Base-by-base conservation (phyloP, 495 filamentous ascomycete genomes). In the Pseudomonodictys pantanalensis region DNA sequence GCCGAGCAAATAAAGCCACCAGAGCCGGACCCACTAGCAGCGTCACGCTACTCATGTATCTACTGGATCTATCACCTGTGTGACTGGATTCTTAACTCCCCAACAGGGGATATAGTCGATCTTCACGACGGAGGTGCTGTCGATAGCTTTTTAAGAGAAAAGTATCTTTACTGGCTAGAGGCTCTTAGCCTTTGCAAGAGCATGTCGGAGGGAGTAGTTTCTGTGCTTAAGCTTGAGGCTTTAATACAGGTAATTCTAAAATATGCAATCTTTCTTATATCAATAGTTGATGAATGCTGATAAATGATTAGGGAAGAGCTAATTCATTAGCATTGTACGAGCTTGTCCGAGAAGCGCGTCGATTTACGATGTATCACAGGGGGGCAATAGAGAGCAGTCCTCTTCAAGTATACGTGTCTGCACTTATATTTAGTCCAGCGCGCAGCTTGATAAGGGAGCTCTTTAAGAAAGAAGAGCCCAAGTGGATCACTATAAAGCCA, bases 81-180 rank as follows among this genome's bases (percentile, higher is more conserved):
- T 44, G 26, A 43, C 52, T 55, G 38, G 12, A 52, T 29, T 29
- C 75, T 0, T 52, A 42, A 23, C n/a, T 64, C 18, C 46, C 69
- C n/a, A 71, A 62, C 41, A 55, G 29, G 17, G 15, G 23, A 45
- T 2, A 23, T 11, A 1, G 17, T 28, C 22, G 9, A 10, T 15
- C 23, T 74, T 25, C 23, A 50, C 42, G 61, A 75, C 46, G 38
- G 58, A 29, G 62, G 54, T 56, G 46, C 44, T 15, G 62, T 74
- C 11, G 26, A 69, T 45, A 26, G 12, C 3, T 81, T 80, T 41
- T 53, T 80, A 20, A 29, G 58, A 51, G 23, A 67, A 53, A 69
- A 79, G 60, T 73, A 80, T 35, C 69, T 82, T 15, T 68, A 73
- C 58, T 78, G 71, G 76, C 33, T 79, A 15, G 75, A 80, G 68